Base-by-base conservation (phyloP, 176 grass and related monocot species). In the Aegilops longissima region DNA sequence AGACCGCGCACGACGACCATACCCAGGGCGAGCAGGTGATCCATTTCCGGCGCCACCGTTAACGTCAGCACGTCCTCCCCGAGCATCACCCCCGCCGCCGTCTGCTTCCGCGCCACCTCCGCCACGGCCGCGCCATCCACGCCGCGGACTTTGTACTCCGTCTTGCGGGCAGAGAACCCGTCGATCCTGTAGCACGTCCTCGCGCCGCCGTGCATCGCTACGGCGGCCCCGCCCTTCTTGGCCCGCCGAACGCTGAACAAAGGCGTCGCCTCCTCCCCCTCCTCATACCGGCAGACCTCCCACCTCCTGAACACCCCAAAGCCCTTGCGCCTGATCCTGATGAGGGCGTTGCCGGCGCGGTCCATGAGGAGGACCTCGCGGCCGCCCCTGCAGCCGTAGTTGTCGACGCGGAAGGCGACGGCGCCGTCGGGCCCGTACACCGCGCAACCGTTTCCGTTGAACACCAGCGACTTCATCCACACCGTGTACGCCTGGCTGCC, bases 21-120 rank as follows among this genome's bases (percentile, higher is more conserved):
- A 2, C 93, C 89, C 47, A 95, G 68, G 2, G 90, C 84, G 30
- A 97, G 91, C 27, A 94, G 80, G 64, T 93, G 93, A 87, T 97
- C 89, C 49, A 36, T 79, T 27, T 52, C 92, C 8, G 89, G 35
- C 42, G 85, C 93, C 62, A 95, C 87, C n/a, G 38, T 90, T 75
- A 97, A 87, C 63, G 69, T 83, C 45, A 95, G 67, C 1, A 97
- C 95, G 70, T 97, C 95, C 47, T 91, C 85, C 5, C 91, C 91
- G 0, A 97, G 85, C 5, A 76, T 51, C 6, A 93, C 58, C 13
- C 95, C 91, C 9, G 67, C 64, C 52, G 82, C 39, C 78, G 95
- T 93, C 81, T 76, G 89, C 89, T 97, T 97, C 67, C 87, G 17
- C 1, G 2, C 20, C 14, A 90, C 8, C 58, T 78, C 85, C 20